Conservation (phyloP, 2,329 filamentous ascomycete species). For the Chalaropsis thielavioides region DNA sequence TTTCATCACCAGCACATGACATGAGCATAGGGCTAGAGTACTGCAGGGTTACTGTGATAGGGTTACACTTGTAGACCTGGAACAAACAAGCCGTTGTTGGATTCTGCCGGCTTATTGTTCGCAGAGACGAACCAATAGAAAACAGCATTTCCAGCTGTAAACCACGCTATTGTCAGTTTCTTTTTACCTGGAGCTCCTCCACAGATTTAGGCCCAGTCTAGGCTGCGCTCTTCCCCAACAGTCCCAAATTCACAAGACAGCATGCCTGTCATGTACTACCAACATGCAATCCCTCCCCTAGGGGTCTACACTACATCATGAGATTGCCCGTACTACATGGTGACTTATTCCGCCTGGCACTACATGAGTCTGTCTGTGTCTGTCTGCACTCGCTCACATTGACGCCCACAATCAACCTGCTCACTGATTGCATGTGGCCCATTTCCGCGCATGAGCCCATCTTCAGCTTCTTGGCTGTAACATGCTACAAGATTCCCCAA, state of each 20-base stretch:
- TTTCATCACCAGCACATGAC: too few species aligned
- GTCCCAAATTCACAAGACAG: neutral
- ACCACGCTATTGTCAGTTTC: neutral
- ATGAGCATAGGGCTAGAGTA: too few species aligned
- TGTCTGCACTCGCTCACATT: too few species aligned
- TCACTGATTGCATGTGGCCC: neutral
- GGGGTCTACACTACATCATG: neutral
- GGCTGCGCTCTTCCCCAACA: neutral
- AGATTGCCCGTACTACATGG: too few species aligned
- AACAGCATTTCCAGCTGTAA: neutral
- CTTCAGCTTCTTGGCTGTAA: slow-evolving; percentile 3
- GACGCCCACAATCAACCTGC: neutral
- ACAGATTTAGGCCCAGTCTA: neutral
- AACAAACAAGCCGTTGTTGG: neutral
- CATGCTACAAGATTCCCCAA: neutral
- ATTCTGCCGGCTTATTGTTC: too few species aligned
- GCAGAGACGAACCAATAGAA: too few species aligned
- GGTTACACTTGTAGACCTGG: neutral
- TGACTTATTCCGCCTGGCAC: too few species aligned
- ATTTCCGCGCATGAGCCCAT: neutral
- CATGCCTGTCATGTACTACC: neutral
- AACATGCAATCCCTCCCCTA: neutral
- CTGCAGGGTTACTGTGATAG: neutral
- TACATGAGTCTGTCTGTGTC: too few species aligned
- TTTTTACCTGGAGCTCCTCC: neutral